Conservation (phyloP, 305 asterid genomes). For the Rubia peregrina region DNA sequence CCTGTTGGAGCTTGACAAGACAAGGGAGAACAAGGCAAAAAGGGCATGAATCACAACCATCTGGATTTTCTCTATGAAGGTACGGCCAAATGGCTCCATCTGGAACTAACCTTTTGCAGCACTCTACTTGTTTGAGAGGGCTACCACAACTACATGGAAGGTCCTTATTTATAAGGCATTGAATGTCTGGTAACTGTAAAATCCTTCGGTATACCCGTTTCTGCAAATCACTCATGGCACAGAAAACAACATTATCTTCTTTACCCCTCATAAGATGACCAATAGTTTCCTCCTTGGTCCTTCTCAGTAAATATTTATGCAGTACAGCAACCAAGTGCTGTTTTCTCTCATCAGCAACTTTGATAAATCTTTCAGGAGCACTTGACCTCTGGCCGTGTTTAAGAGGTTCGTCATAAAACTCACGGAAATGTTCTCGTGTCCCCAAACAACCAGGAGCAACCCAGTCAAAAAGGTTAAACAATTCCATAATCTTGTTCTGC, state of each 20-base stretch:
- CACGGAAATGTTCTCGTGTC: constrained; percentile 85
- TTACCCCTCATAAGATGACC: constrained; percentile 98
- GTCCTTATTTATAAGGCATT: constrained; percentile 84
- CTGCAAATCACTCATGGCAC: constrained; percentile 91
- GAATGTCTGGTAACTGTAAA: constrained; percentile 79
- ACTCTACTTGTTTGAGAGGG: constrained; percentile 84
- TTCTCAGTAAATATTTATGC: constrained; percentile 66
- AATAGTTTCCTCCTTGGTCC: constrained; percentile 94
- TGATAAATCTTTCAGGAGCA: constrained; percentile 73
- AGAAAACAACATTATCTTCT: constrained; percentile 91
- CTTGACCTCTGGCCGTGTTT: constrained; percentile 96
- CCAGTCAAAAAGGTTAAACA: constrained; percentile 84
- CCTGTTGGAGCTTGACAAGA: constrained; percentile 95
- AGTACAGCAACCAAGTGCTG: constrained; percentile 71
- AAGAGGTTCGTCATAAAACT: constrained; percentile 91
- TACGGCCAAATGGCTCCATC: constrained; percentile 82
- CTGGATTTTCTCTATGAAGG: constrained; percentile 76
- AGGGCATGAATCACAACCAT: constrained; percentile 96
- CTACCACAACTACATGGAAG: constrained; percentile 91
- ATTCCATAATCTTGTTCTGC: constrained; percentile 94
- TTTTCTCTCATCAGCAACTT: constrained; percentile 75
- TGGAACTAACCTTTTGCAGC: constrained; percentile 77
- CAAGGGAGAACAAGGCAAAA: constrained; percentile 96
- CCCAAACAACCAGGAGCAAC: constrained; percentile 85
- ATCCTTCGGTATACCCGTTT: constrained; percentile 76